Percentiles rank a stretch among this genome's conserved stretches.
Evolutionary conservation across 139 green algal species (phyloP).

Genomic region (Coelastrella sp.): DNA sequence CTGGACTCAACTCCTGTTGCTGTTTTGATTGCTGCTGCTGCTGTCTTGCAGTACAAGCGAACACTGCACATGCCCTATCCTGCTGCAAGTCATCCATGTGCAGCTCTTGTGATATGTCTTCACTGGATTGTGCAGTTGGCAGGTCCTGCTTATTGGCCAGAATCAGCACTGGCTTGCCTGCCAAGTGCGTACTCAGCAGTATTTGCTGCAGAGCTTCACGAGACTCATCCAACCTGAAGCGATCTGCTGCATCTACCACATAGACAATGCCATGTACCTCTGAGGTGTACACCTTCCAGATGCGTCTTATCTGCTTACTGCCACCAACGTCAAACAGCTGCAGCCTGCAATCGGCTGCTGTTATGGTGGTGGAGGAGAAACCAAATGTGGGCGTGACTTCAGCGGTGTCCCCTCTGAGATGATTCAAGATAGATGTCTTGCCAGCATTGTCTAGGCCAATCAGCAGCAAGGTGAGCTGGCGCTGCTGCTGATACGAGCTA

Average conservation of each 20-base stretch:
- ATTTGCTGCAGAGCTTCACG: background rate
- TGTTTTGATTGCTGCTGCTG: background rate
- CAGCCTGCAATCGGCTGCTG: background rate
- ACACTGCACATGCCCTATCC: background rate
- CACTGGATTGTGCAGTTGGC: background rate
- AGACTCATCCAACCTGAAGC: background rate
- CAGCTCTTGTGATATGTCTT: background rate
- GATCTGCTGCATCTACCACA: conserved; percentile 24
- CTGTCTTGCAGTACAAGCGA: background rate
- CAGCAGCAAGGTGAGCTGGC: conserved; percentile 10
- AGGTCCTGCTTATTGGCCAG: conserved; percentile 8
- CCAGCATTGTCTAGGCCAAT: conserved; percentile 17
- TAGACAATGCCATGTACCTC: conserved; percentile 35
- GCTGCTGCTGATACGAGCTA: background rate
- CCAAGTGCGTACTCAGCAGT: background rate
- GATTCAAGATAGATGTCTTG: conserved; percentile 16
- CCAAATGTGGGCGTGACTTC: background rate
- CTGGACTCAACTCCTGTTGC: conserved; percentile 2
- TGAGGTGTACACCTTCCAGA: background rate
- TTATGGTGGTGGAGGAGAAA: background rate
- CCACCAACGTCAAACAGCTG: conserved; percentile 7
- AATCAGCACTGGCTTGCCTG: conserved; percentile 24
- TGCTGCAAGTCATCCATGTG: background rate
- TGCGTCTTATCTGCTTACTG: background rate
- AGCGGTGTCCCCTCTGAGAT: background rate